Evolutionary conservation across 176 grass and related monocot genomes (phyloP), one percentile per base, ranked within the genome.

Genomic region (Eragrostis curvula): DNA sequence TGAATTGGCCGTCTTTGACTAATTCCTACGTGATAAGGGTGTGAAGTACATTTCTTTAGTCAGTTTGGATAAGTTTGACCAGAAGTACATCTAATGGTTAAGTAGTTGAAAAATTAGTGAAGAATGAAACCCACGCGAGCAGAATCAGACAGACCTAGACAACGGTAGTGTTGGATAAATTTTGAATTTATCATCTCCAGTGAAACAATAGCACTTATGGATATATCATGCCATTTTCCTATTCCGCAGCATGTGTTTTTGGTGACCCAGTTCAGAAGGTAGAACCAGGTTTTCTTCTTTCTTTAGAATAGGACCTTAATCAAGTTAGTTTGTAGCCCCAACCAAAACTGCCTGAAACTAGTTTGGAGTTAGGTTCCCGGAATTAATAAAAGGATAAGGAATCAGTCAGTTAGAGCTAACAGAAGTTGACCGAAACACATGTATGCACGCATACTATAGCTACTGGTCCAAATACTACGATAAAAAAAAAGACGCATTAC

Each of bases 191-290:
- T 70, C 13, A 27, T n/a, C 29, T 41, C 16, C 12, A 4, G 71
- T 73, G 36, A 32, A 55, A 5, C 3, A 9, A 74, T 20, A 53
- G 9, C 30, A 75, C 32, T n/a, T 40, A 25, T 13, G 12, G 50
- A 32, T 74, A 55, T 55, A 55, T 13, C 36, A 76, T 45, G 21
- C 12, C 21, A 18, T 10, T 47, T 23, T 29, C n/a, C 27, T 36
- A 30, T 88, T 74, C 6, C 5, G 67, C 23, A 58, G 29, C 21
- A 79, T 79, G 47, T 49, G 20, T 65, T 79, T 79, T 73, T 73
- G 41, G 8, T 73, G 30, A 69, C 28, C 43, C 57, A 49, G 3
- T 21, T 57, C 16, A 72, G 50, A 83, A 79, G 30, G 59, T 52
- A 67, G 13, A 86, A 81, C 24, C 32, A 45, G 12, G 5, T 51